Evolutionary conservation across 2,329 filamentous ascomycete genomes (phyloP), one percentile per base, ranked within the genome.

Genomic region (Verticillium albo-atrum): DNA sequence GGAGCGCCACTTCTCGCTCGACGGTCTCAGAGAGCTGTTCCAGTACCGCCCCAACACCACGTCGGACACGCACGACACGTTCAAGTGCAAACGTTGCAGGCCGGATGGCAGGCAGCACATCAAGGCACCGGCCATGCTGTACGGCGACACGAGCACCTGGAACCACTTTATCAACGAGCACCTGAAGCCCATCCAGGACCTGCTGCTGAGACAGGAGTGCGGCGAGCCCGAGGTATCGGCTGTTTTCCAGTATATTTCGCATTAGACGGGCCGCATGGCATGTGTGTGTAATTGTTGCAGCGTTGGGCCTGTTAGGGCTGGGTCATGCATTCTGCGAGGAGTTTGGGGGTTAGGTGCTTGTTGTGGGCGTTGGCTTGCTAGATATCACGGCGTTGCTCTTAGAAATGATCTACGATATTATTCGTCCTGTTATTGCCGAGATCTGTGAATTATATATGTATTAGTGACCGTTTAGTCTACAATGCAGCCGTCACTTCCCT

Each of bases 81-180:
- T 99, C 82, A 98, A 97, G 77, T 99, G 95, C 74, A 97, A 97
- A 79, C 82, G 95, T 47, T 99, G 95, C 74, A 90, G 89, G 68
- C 88, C 91, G 1, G 91, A 96, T 68, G 94, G 94, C 1, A 89
- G 83, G 62, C 95, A 99, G 75, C 85, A 84, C 63, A 85, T 97
- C 70, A 98, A 97, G 73, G 92, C 94, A 1, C 90, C 90, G 4
- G 95, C 95, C 1, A 94, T 98, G 89, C 78, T 99, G 61, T 99
- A 99, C 70, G 95, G 95, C 57, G 95, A 99, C 70, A 98, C 95
- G 25, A 98, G 92, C 75, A 94, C 92, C n/a, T 99, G 95, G 95
- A 99, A 99, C 70, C 95, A 99, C 74, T 96, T 97, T 75, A 85
- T 89, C 51, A 97, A 97, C 68, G 85, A 88, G 3, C 88, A 86